A percentile compares a stretch with the other conserved stretches of the same genome.
Conservation (phyloP, 176 grass and related monocot genomes). For the Dendrocalamus sinicus region DNA sequence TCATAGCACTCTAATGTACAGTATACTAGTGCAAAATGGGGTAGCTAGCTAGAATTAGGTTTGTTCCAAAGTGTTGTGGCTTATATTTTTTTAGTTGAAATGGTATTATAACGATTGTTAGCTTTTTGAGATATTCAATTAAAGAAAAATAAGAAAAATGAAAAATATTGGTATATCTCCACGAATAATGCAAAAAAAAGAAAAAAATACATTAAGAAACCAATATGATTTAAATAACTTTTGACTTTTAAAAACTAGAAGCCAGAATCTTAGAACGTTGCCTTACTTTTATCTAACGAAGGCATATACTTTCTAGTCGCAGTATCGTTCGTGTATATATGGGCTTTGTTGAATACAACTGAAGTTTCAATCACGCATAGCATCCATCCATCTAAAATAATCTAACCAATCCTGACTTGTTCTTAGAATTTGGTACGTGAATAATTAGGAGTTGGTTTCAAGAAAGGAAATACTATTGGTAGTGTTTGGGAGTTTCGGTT, state of each 20-base stretch:
- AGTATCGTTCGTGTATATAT: background rate
- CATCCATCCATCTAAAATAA: conserved; percentile 22
- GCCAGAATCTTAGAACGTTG: too few relatives aligned
- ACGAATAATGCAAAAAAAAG: too few relatives aligned
- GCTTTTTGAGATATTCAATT: too few relatives aligned
- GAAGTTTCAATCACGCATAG: conserved; percentile 26
- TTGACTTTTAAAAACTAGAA: too few relatives aligned
- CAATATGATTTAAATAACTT: too few relatives aligned
- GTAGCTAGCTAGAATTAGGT: background rate
- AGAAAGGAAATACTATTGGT: conserved; percentile 54
- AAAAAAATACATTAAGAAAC: too few relatives aligned
- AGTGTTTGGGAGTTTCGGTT: conserved; percentile 44
- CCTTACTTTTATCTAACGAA: background rate
- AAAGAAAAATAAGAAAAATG: too few relatives aligned
- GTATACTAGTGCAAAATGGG: background rate
- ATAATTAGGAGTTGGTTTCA: conserved; percentile 62
- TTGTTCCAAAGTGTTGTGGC: too few relatives aligned
- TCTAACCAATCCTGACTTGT: background rate
- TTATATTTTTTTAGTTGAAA: too few relatives aligned
- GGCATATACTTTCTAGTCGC: background rate
- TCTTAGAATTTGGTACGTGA: conserved; percentile 49
- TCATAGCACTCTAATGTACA: background rate
- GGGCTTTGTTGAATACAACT: background rate
- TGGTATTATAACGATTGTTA: too few relatives aligned
- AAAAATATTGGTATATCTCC: too few relatives aligned